Evolutionary conservation across 495 filamentous ascomycete genomes (phyloP).

Genomic region (Penicillium samsonianum): DNA sequence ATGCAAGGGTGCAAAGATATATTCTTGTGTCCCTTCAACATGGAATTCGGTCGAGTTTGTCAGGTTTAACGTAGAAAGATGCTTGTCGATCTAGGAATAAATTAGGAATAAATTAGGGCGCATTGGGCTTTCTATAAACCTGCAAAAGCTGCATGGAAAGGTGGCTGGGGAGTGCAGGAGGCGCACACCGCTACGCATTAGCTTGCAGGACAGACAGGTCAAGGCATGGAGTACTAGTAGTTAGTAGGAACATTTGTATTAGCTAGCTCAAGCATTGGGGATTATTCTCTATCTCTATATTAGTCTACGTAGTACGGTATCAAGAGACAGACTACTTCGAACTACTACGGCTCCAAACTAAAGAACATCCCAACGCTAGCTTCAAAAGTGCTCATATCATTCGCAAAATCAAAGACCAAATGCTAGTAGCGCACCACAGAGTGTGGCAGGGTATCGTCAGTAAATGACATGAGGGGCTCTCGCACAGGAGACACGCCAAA

Average conservation of each 20-base stretch:
- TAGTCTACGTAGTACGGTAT: background rate
- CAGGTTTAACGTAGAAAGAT: background rate
- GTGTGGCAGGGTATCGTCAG: conserved; percentile 35
- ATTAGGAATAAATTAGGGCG: background rate
- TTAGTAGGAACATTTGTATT: background rate
- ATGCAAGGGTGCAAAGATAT: background rate
- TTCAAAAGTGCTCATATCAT: conserved; percentile 5
- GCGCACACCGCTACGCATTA: conserved; percentile 1
- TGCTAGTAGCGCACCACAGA: conserved; percentile 7
- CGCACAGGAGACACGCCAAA: conserved; percentile 23
- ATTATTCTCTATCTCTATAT: background rate
- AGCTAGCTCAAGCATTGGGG: background rate
- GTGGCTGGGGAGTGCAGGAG: background rate
- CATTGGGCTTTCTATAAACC: background rate
- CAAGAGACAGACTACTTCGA: background rate
- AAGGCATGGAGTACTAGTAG: background rate
- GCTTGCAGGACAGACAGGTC: background rate
- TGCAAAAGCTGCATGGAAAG: background rate
- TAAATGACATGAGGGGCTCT: conserved; percentile 22
- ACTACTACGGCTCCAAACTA: background rate
- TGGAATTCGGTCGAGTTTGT: background rate
- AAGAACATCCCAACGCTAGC: background rate
- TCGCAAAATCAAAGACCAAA: conserved; percentile 5
- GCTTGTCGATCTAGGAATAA: background rate
- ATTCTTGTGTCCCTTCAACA: background rate